A percentile compares a stretch with the other conserved stretches of the same genome.
phyloP scores from a whole-genome alignment of 495 filamentous ascomycete genomes.

The Clavariopsis aquatica region DNA sequence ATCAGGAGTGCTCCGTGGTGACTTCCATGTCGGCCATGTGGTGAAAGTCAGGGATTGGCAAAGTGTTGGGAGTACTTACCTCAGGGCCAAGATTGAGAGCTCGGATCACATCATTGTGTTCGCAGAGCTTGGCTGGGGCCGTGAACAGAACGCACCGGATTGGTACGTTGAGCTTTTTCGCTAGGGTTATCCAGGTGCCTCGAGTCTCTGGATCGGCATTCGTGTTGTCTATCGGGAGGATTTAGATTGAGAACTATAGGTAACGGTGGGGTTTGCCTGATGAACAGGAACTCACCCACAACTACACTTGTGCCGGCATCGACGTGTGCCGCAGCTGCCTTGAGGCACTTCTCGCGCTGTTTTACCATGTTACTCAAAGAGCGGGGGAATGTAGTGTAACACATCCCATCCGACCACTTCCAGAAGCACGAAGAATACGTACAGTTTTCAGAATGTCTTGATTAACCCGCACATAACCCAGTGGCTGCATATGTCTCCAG shows the following conservation, averaged over 20 bases:
- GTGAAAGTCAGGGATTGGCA: conserved; percentile 14
- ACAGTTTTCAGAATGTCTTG: conserved; percentile 87
- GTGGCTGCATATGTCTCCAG: conserved; percentile 72
- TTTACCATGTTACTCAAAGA: conserved; percentile 38
- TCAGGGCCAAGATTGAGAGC: conserved; percentile 62
- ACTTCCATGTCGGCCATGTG: conserved; percentile 2
- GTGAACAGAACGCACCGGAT: conserved; percentile 89
- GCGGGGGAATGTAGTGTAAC: conserved; percentile 21
- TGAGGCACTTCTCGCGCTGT: conserved; percentile 80
- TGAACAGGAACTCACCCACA: conserved; percentile 57
- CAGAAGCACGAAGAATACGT: conserved; percentile 34
- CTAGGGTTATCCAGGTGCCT: conserved; percentile 71
- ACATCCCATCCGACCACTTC: conserved; percentile 21
- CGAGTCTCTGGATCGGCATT: conserved; percentile 79
- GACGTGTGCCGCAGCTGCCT: conserved; percentile 67
- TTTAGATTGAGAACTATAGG: conserved; percentile 14
- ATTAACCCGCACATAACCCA: conserved; percentile 83
- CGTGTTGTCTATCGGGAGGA: conserved; percentile 72
- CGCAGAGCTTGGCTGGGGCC: conserved; percentile 67
- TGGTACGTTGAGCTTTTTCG: conserved; percentile 66
- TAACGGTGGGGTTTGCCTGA: background rate
- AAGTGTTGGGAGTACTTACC: conserved; percentile 38
- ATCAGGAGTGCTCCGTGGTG: background rate
- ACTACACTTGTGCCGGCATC: conserved; percentile 66
- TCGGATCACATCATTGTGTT: conserved; percentile 87